Percentiles rank a stretch among this genome's conserved stretches.
These are phyloP conservation scores for Quercus suber DNA, from an alignment of 306 rosid species.

Conservation along the genomic window DNA sequence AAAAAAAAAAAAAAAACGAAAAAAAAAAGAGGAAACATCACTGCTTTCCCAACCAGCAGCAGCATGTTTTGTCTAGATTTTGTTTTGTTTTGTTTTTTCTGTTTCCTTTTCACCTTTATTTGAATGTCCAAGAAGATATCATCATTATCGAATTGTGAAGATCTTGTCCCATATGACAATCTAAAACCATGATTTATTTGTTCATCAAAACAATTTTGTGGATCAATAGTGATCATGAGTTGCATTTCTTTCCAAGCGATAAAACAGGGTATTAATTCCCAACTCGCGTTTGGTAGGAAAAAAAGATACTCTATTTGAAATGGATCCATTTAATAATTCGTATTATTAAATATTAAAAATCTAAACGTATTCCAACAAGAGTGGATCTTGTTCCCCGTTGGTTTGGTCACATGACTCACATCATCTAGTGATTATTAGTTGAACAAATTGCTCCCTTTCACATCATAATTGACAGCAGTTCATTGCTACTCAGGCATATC, in stretches of 20 bases:
- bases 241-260: no score
- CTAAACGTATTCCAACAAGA: no score
- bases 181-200: neutral
- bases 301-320: no score
- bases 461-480: neutral
- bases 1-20: neutral
- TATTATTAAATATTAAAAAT: no score
- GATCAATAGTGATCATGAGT: no score
- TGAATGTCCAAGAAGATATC: neutral
- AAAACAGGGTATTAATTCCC: no score
- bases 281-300: no score
- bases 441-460: slow-evolving; percentile 1
- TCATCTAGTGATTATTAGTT: neutral
- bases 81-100: neutral
- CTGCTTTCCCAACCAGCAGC: neutral
- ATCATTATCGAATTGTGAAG: neutral
- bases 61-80: neutral
- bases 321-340: no score
- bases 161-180: neutral
- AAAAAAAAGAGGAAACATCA: neutral
- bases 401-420: neutral
- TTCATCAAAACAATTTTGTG: neutral
- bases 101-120: neutral
- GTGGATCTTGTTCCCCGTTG: no score
- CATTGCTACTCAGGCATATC: neutral